These are phyloP conservation scores for Fusarium pseudocircinatum DNA, from an alignment of 2,329 filamentous ascomycete species.

Conservation along the genomic window DNA sequence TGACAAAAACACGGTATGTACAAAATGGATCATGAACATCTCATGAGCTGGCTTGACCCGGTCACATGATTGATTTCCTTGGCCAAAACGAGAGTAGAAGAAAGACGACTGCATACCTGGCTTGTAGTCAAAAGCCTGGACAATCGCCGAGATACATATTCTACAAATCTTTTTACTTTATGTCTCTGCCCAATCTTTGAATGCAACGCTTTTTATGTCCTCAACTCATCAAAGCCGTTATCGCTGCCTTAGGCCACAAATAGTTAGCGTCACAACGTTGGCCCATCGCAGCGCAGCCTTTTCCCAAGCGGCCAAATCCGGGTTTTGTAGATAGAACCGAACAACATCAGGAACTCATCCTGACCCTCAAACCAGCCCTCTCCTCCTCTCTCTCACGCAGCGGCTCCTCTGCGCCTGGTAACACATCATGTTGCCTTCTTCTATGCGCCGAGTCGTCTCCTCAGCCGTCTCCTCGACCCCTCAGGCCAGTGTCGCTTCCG, in stretches of 20 bases:
- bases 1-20: not conserved
- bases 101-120: too few relatives aligned
- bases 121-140: too few relatives aligned
- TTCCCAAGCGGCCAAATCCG: slow-evolving; percentile 51
- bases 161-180: too few relatives aligned
- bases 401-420: slow-evolving; percentile 38
- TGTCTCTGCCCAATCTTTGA: not conserved
- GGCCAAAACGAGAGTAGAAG: not conserved
- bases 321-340: slow-evolving; percentile 48
- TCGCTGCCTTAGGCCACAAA: slow-evolving; percentile 51
- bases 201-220: slow-evolving; percentile 1
- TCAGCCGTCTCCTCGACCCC: slow-evolving; percentile 58
- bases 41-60: not conserved
- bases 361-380: slow-evolving; percentile 36
- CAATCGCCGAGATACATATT: not conserved
- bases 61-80: not conserved
- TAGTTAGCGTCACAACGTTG: slow-evolving; percentile 42
- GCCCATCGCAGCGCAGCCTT: slow-evolving; percentile 46
- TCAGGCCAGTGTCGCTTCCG: slow-evolving; percentile 55
- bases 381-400: slow-evolving; percentile 27
- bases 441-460: slow-evolving; percentile 64
- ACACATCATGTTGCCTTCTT: slow-evolving; percentile 62
- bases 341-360: slow-evolving; percentile 48
- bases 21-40: not conserved
- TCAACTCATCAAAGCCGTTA: slow-evolving; percentile 26